Evolutionary conservation across 2,329 filamentous ascomycete genomes (phyloP).

Genomic region (Triangularia verruculosa): DNA sequence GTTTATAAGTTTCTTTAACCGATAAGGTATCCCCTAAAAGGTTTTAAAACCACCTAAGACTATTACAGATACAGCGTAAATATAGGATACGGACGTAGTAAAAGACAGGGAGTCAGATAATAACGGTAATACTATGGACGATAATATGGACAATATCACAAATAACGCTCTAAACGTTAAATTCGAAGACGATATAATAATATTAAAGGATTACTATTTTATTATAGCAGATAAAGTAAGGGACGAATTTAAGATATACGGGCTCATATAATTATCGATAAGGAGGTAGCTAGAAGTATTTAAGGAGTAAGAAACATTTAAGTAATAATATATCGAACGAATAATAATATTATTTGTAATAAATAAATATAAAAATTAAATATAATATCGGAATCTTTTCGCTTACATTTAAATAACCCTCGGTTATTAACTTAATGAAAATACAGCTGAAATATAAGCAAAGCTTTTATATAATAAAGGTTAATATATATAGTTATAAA

Average conservation of each 20-base stretch:
- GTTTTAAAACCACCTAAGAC: conserved; percentile 25
- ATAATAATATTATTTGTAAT: conserved; percentile 30
- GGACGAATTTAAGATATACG: conserved; percentile 40
- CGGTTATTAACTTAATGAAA: not conserved
- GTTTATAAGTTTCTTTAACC: conserved; percentile 46
- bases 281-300: conserved; percentile 33
- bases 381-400: not conserved
- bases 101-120: not conserved
- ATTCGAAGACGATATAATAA: conserved; percentile 34
- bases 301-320: conserved; percentile 31
- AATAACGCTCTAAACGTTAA: conserved; percentile 17
- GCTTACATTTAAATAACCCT: not conserved
- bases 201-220: conserved; percentile 37
- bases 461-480: not conserved
- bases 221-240: conserved; percentile 26
- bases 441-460: not conserved
- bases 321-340: conserved; percentile 30
- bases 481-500: not conserved
- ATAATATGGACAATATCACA: conserved; percentile 8
- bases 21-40: conserved; percentile 38
- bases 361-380: conserved; percentile 31
- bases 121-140: conserved; percentile 32
- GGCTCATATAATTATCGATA: conserved; percentile 34
- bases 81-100: not conserved
- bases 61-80: not conserved